These are phyloP conservation scores for Leccinum fibrillosum DNA, from an alignment of 768 basidiomycete genomes.

Conservation along the genomic window DNA sequence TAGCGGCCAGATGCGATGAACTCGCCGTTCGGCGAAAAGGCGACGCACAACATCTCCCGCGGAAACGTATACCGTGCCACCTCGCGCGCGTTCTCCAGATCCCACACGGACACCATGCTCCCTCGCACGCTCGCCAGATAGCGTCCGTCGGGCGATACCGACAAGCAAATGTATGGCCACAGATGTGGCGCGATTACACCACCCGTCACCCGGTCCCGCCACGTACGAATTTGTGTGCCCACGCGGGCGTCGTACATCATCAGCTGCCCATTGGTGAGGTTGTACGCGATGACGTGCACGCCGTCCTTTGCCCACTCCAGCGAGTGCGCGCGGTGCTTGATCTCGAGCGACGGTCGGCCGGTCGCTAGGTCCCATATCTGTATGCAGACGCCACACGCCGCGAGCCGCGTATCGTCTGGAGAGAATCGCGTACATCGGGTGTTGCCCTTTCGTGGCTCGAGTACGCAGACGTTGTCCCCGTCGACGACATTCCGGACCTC, in stretches of 20 bases:
- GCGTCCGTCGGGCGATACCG: conserved; percentile 17
- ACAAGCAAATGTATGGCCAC: conserved; percentile 26
- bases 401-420: conserved; percentile 21
- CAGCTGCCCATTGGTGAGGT: conserved; percentile 23
- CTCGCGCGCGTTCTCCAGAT: conserved; percentile 13
- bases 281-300: conserved; percentile 15
- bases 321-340: conserved; percentile 25
- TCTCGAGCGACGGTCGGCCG: conserved; percentile 20
- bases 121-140: conserved; percentile 22
- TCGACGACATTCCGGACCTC: conserved; percentile 16
- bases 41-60: conserved; percentile 22
- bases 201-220: conserved; percentile 12
- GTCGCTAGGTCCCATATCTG: conserved; percentile 22
- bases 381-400: conserved; percentile 23
- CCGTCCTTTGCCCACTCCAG: conserved; percentile 26
- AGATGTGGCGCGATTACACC: conserved; percentile 2
- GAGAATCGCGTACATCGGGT: conserved; percentile 26
- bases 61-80: conserved; percentile 21
- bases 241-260: conserved; percentile 21
- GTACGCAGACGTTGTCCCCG: conserved; percentile 13
- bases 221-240: conserved; percentile 19
- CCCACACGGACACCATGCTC: conserved; percentile 15
- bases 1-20: conserved; percentile 15
- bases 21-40: conserved; percentile 22
- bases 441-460: conserved; percentile 23